Conservation (phyloP, 495 filamentous ascomycete genomes). For the Usnea hakonensis region DNA sequence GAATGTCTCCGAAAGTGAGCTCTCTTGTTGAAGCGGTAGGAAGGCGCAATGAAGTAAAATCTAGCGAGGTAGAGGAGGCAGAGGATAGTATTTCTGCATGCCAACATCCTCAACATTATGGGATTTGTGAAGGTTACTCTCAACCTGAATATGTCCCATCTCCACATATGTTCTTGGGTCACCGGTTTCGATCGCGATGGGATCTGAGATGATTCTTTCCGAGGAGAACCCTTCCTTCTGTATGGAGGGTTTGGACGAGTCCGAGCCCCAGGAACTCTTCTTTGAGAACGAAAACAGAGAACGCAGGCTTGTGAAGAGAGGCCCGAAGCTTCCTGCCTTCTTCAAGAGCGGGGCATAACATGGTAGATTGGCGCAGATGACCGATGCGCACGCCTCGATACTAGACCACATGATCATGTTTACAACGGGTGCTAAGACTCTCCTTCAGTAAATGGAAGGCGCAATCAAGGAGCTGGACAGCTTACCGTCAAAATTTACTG, state of each 20-base stretch:
- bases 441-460: background rate
- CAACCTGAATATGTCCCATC: background rate
- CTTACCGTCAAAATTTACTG: conserved; percentile 7
- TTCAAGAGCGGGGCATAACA: background rate
- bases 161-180: background rate
- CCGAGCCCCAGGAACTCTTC: background rate
- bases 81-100: too few relatives aligned
- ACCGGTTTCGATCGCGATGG: background rate
- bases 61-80: too few relatives aligned
- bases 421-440: background rate
- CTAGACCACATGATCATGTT: conserved; percentile 11
- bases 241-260: background rate
- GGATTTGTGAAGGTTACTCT: too few relatives aligned
- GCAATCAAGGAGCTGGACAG: too few relatives aligned
- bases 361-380: conserved; percentile 9
- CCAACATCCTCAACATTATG: too few relatives aligned
- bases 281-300: background rate
- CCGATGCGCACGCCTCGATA: conserved; percentile 15
- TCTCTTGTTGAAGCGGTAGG: too few relatives aligned
- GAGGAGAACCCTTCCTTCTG: background rate
- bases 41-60: too few relatives aligned
- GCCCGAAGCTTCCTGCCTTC: background rate
- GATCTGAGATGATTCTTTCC: background rate
- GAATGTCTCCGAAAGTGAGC: too few relatives aligned
- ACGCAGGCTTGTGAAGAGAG: background rate